Base-by-base conservation (phyloP, 257 asterid species). In the Agastache rugosa region DNA sequence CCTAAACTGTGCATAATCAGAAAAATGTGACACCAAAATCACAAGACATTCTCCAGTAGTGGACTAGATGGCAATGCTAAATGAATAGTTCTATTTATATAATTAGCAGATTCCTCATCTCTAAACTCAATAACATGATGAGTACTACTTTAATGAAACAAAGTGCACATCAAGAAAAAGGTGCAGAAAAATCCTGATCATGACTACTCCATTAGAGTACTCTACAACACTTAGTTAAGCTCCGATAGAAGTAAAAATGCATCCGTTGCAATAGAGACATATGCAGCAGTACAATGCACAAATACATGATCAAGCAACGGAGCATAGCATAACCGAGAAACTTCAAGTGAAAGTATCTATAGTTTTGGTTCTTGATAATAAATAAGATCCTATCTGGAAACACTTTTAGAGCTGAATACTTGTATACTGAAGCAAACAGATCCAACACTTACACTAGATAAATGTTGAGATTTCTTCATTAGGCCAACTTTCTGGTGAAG, bases 371-470 rank as follows among this genome's bases (percentile, higher is more conserved):
- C 34, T 29, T 29, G 34, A 29, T 3, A 29, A 29, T 29, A 47
- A 15, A 19, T 19, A 22, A 37, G 55, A 16, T 15, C 19, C 8
- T n/a, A 22, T n/a, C 5, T 25, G 15, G 27, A 11, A 6, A 25
- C 23, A 37, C 34, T 17, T 61, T 53, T 31, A 11, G 2, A 47
- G 11, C 41, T 37, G 41, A 37, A 37, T 6, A 4, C 41, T 6
- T 37, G 10, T 37, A 8, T 37, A 51, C 48, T 67, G 44, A 54
- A 27, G 27, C 2, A 37, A 37, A 47, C 44, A 37, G 10, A 37
- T 6, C 41, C 8, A 59, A 42, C 66, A 65, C 91, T 80, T 87
- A 91, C 98, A 90, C 71, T 86, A 45, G 98, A 88, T 72, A 92
- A 63, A 67, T 77, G 87, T 29, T 45, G 89, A 63, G 89, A 85